Percentiles rank a stretch among this genome's conserved stretches.
Evolutionary conservation across 371 early-diverging fungal species (phyloP).

Genomic region (Mucor sp.): DNA sequence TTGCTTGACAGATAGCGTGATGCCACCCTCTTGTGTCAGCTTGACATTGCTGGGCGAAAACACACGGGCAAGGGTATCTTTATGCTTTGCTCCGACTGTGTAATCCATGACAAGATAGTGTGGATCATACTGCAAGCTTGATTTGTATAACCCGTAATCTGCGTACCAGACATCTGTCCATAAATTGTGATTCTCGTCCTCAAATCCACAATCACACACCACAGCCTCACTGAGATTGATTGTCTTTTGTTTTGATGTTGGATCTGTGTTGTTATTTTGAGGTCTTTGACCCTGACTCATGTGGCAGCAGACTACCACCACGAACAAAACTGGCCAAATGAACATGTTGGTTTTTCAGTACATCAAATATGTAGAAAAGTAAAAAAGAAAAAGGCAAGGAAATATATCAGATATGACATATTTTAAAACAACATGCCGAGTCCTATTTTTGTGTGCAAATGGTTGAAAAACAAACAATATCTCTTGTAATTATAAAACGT

Average conservation of each 20-base stretch:
- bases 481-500: background rate
- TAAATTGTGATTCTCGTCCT: slow-evolving; percentile 35
- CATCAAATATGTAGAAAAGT: background rate
- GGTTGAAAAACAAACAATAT: background rate
- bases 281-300: background rate
- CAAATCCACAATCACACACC: slow-evolving; percentile 40
- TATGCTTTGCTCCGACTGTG: slow-evolving; percentile 32
- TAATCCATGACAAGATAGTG: slow-evolving; percentile 44
- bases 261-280: background rate
- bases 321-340: background rate
- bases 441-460: background rate
- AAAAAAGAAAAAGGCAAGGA: background rate
- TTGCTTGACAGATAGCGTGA: slow-evolving; percentile 25
- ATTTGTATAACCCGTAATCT: slow-evolving; percentile 29
- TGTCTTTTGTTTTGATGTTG: background rate
- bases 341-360: background rate
- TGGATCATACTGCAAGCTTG: slow-evolving; percentile 25
- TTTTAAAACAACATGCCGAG: background rate
- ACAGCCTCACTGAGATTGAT: slow-evolving; percentile 17
- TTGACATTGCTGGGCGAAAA: slow-evolving; percentile 37
- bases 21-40: slow-evolving; percentile 17
- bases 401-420: background rate
- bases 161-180: slow-evolving; percentile 48
- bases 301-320: background rate
- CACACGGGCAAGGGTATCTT: slow-evolving; percentile 31